Percentiles rank a stretch among this genome's conserved stretches.
Conservation (phyloP, 495 filamentous ascomycete genomes). For the Hypoxylon cercidicola region DNA sequence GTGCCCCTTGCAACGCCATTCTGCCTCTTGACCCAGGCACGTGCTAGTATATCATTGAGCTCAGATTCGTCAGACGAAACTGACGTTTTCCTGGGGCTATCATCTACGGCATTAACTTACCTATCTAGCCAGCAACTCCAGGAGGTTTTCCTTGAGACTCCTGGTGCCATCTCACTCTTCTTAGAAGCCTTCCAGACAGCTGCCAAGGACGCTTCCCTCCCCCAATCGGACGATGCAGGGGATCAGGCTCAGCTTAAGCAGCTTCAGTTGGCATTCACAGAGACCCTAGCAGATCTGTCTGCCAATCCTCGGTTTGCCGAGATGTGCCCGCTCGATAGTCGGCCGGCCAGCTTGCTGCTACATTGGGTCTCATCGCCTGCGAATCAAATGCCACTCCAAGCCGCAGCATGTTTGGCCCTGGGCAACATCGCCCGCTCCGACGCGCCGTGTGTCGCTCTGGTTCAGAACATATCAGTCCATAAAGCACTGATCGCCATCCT, state of each 20-base stretch:
- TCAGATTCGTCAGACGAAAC: slow-evolving; percentile 35
- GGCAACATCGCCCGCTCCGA: slow-evolving; percentile 83
- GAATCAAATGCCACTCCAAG: slow-evolving; percentile 62
- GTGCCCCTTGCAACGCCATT: slow-evolving; percentile 48
- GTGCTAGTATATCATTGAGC: background rate
- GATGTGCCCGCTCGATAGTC: slow-evolving; percentile 47
- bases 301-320: slow-evolving; percentile 63
- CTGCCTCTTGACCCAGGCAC: slow-evolving; percentile 48
- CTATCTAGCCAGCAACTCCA: slow-evolving; percentile 58
- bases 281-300: slow-evolving; percentile 71
- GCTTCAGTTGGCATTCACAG: slow-evolving; percentile 64
- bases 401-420: slow-evolving; percentile 78
- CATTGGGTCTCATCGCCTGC: slow-evolving; percentile 54
- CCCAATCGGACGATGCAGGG: slow-evolving; percentile 51
- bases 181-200: slow-evolving; percentile 48
- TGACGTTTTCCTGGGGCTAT: slow-evolving; percentile 51
- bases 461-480: slow-evolving; percentile 64
- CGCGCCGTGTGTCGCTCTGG: slow-evolving; percentile 66
- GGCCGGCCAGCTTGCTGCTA: slow-evolving; percentile 60
- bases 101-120: slow-evolving; percentile 52
- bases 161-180: slow-evolving; percentile 45
- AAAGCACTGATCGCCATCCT: slow-evolving; percentile 65
- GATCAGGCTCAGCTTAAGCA: slow-evolving; percentile 63
- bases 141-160: slow-evolving; percentile 51
- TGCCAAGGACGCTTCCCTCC: slow-evolving; percentile 40